Evolutionary conservation across 2,329 filamentous ascomycete genomes (phyloP).

Genomic region (Colletotrichum truncatum): DNA sequence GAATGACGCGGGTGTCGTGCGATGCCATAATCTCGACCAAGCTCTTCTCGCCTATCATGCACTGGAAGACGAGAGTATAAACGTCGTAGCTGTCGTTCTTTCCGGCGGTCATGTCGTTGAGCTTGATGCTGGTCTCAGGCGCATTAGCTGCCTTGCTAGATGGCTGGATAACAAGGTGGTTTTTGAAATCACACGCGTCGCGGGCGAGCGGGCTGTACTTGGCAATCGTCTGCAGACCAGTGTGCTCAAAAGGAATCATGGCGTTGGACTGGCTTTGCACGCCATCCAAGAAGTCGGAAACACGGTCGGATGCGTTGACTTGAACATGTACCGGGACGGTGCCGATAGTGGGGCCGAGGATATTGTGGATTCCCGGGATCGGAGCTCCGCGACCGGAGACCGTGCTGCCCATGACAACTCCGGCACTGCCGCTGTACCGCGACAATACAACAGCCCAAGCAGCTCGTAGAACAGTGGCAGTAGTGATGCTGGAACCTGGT

Average conservation of each 20-base stretch:
- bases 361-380: constrained; percentile 32
- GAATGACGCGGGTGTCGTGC: neutral
- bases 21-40: neutral
- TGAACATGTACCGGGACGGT: constrained; percentile 51
- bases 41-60: neutral
- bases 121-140: constrained; percentile 1
- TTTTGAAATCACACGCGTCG: constrained; percentile 33
- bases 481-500: constrained; percentile 1
- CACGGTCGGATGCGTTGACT: constrained; percentile 37
- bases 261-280: constrained; percentile 30
- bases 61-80: neutral
- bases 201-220: constrained; percentile 26
- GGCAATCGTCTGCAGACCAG: constrained; percentile 35
- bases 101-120: constrained; percentile 18
- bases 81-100: neutral
- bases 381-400: constrained; percentile 47
- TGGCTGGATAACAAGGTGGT: constrained; percentile 26
- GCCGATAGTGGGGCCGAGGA: constrained; percentile 45
- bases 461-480: constrained; percentile 37
- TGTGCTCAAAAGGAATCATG: constrained; percentile 35
- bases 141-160: constrained; percentile 11
- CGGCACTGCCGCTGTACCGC: constrained; percentile 49
- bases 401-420: constrained; percentile 46
- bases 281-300: constrained; percentile 8
- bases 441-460: constrained; percentile 61